Base-by-base conservation (phyloP, 768 basidiomycete species). In the Inosperma sp. region DNA sequence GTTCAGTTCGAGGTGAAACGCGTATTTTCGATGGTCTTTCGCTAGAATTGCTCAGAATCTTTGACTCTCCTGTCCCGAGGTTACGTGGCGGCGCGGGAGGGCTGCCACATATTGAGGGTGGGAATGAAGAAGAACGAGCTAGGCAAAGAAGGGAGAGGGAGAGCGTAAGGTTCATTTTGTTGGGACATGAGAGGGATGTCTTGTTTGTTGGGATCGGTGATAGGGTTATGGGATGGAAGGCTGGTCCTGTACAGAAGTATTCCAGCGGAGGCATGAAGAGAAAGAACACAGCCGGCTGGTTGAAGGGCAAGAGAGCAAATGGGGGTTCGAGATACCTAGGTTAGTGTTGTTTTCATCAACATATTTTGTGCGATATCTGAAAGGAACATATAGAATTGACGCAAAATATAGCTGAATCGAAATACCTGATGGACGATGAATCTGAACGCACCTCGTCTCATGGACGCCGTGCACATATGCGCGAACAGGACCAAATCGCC, bases 331-430 rank as follows among this genome's bases (percentile, higher is more conserved):
- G 80, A 53, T 77, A 74, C 54, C 56, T 77, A 23, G 67, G 81
- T 81, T 57, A 64, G 80, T 62, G 3, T 26, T 23, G 27, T 46
- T 27, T n/a, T 29, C 9, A 10, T 47, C 16, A 36, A 45, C 12
- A 25, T 43, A 26, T 3, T 21, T 51, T 25, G 48, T 35, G 57
- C 31, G 50, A 13, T 48, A 26, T 53, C 14, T 35, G 35, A 19
- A 48, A n/a, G 90, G 89, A 79, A 46, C 79, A 83, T 72, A 56
- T 80, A 12, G 83, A 90, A 57, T 68, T 89, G 65, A 65, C 77
- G 42, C 72, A 80, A 42, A 77, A 78, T 7, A 83, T 92, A 21
- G 62, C 66, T 1, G 86, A 90, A 48, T 84, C 82, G 2, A 68
- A 67, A 47, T 65, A 58, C 23, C 66, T 81, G 25, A 67, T 84